A percentile compares a stretch with the other conserved stretches of the same genome.
phyloP scores from a whole-genome alignment of 441 rosid genomes.

The Corymbia citriodora region DNA sequence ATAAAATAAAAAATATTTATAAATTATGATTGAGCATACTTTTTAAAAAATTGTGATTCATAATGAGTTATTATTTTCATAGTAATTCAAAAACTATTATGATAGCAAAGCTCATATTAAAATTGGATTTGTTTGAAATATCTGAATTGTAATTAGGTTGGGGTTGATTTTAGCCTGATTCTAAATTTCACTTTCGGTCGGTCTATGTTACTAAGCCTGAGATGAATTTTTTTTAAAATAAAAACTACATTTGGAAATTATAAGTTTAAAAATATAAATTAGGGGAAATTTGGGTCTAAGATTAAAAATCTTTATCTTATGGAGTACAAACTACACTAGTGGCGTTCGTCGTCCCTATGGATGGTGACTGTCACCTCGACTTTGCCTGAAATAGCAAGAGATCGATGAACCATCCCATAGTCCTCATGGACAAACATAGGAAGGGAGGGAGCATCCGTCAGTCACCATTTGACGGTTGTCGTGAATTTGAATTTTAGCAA shows the following conservation, averaged over 20 bases:
- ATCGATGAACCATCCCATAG: background rate
- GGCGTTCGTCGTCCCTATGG: background rate
- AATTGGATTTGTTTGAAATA: background rate
- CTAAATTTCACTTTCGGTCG: background rate
- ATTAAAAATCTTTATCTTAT: too few relatives aligned
- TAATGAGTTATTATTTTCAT: too few relatives aligned
- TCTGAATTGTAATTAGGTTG: rapidly evolving
- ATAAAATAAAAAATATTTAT: too few relatives aligned
- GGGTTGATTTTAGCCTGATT: background rate
- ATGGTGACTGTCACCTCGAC: rapidly evolving
- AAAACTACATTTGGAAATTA: background rate
- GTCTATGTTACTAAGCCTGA: background rate
- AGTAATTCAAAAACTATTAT: too few relatives aligned
- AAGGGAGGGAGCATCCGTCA: too few relatives aligned
- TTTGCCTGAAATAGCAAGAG: background rate
- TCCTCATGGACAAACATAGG: background rate
- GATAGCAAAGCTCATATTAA: too few relatives aligned
- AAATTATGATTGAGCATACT: too few relatives aligned
- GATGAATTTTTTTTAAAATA: background rate
- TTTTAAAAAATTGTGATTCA: too few relatives aligned
- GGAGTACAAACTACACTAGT: background rate
- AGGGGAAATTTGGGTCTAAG: background rate
- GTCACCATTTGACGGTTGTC: background rate
- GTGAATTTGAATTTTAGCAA: background rate
- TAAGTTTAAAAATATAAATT: background rate